These are phyloP conservation scores for Fusarium sulawesiense DNA, from an alignment of 2,329 filamentous ascomycete species.

Conservation along the genomic window DNA sequence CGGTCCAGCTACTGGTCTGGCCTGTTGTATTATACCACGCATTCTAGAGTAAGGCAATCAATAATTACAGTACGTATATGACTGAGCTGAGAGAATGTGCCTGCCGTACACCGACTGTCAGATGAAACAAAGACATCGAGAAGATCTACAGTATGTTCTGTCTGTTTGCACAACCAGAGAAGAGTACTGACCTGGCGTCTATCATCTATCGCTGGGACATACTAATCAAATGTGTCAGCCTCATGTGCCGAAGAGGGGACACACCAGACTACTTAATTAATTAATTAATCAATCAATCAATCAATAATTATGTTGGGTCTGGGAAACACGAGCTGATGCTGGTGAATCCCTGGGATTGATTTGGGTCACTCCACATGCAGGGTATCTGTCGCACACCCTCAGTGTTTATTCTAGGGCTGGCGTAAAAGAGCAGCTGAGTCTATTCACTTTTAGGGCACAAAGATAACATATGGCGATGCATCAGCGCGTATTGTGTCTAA, in stretches of 20 bases:
- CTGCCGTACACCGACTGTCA: background rate
- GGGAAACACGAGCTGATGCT: background rate
- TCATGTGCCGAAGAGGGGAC: background rate
- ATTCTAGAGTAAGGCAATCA: background rate
- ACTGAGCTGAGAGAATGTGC: background rate
- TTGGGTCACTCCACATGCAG: constrained; percentile 25
- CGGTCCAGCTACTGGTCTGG: constrained; percentile 13
- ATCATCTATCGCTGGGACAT: background rate
- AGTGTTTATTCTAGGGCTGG: background rate
- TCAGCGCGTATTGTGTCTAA: background rate
- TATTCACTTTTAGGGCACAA: constrained; percentile 16
- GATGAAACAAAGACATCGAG: background rate
- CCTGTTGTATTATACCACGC: background rate
- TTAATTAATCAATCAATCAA: background rate
- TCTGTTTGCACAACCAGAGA: background rate
- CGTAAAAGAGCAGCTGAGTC: constrained; percentile 6
- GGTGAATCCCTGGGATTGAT: constrained; percentile 34
- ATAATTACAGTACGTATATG: background rate
- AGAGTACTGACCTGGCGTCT: background rate
- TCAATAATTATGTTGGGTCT: background rate
- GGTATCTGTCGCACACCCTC: constrained; percentile 13
- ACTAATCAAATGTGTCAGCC: background rate
- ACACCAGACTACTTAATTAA: background rate
- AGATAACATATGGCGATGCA: constrained; percentile 9
- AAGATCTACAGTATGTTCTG: background rate